A percentile compares a stretch with the other conserved stretches of the same genome.
phyloP scores from a whole-genome alignment of 2,329 filamentous ascomycete species.

The Cryphonectria radicalis region DNA sequence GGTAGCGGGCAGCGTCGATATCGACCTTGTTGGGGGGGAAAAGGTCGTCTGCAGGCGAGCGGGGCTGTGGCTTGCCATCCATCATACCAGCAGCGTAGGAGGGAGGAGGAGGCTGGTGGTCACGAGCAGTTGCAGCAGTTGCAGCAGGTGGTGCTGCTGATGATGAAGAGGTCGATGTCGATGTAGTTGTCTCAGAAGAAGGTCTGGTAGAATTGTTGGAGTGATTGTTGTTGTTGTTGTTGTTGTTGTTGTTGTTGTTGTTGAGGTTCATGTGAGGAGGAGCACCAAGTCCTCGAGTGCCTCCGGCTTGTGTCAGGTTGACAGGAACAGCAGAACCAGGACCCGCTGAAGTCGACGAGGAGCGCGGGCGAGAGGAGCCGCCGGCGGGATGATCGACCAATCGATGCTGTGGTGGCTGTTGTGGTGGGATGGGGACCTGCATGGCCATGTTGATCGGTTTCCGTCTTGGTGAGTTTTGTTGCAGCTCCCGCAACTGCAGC shows the following conservation, averaged over 20 bases:
- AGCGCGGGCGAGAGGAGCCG: constrained; percentile 8
- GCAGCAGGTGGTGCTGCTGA: not conserved
- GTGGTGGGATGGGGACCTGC: constrained; percentile 29
- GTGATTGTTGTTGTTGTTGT: not conserved
- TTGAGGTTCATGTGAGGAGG: not conserved
- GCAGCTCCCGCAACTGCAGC: not conserved
- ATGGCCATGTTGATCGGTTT: constrained; percentile 28
- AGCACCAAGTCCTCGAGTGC: not conserved
- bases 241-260: not conserved
- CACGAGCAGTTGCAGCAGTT: not conserved
- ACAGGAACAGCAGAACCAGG: not conserved
- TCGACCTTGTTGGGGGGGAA: constrained; percentile 29
- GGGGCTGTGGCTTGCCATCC: constrained; percentile 6
- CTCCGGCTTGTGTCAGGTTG: not conserved
- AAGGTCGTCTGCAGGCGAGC: constrained; percentile 24
- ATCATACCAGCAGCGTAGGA: not conserved
- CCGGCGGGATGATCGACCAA: constrained; percentile 11
- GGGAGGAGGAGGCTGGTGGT: constrained; percentile 1
- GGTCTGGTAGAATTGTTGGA: not conserved
- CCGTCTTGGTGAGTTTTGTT: not conserved
- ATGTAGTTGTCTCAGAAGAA: not conserved
- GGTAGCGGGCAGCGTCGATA: constrained; percentile 28
- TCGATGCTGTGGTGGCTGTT: constrained; percentile 21
- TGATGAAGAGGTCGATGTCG: not conserved
- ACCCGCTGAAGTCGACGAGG: constrained; percentile 14